Evolutionary conservation across 768 basidiomycete genomes (phyloP).

Genomic region (Boletus reticulatus): DNA sequence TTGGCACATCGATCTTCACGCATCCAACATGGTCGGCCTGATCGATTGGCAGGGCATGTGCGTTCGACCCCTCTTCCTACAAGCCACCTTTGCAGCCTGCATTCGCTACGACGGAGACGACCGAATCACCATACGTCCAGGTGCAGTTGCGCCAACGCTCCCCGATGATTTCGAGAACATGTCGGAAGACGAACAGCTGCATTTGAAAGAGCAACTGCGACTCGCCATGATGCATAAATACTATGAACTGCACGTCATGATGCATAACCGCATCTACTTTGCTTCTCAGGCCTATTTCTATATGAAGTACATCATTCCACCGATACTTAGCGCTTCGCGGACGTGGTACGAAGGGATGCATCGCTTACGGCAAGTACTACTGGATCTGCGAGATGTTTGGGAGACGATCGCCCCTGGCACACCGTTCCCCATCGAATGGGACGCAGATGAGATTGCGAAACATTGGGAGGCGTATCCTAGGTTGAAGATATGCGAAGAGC

Average conservation of each 20-base stretch:
- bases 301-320: neutral
- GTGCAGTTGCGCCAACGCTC: too few relatives aligned
- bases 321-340: constrained; percentile 1
- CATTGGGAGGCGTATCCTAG: neutral
- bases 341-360: constrained; percentile 5
- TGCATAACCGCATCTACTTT: too few relatives aligned
- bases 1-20: constrained; percentile 16
- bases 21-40: constrained; percentile 10
- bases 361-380: too few relatives aligned
- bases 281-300: neutral
- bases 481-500: neutral
- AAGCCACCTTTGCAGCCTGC: constrained; percentile 5
- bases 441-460: neutral
- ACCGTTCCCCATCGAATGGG: neutral
- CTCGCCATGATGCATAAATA: too few relatives aligned
- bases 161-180: too few relatives aligned
- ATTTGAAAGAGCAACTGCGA: too few relatives aligned
- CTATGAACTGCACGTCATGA: too few relatives aligned
- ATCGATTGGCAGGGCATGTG: constrained; percentile 19
- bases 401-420: too few relatives aligned
- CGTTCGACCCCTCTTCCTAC: constrained; percentile 15
- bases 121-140: neutral
- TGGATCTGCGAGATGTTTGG: too few relatives aligned
- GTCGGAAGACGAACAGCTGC: too few relatives aligned
- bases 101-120: constrained; percentile 1